phyloP scores from a whole-genome alignment of 257 asterid species.

The Nicotiana sylvestris region DNA sequence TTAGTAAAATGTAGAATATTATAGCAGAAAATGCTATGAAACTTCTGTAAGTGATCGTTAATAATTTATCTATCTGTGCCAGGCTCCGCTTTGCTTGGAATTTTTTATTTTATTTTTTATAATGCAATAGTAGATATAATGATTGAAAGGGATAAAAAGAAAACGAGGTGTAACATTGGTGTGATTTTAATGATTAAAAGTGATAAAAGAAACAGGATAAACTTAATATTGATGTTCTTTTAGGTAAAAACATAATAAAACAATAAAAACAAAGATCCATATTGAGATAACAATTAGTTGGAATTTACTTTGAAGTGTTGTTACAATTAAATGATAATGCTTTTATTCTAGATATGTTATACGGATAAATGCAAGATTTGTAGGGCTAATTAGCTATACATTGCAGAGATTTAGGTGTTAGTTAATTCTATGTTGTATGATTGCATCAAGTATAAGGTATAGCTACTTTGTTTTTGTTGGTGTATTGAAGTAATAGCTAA shows the following conservation, averaged over 20 bases:
- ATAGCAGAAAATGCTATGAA: slow-evolving; percentile 28
- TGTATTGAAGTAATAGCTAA: too few species aligned
- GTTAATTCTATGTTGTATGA: too few species aligned
- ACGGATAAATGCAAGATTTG: too few species aligned
- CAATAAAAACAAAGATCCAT: background rate
- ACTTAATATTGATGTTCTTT: background rate
- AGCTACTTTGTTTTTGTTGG: too few species aligned
- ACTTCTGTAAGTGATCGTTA: slow-evolving; percentile 18
- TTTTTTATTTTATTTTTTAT: background rate
- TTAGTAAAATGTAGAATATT: background rate
- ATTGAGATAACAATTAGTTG: background rate
- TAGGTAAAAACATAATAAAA: background rate
- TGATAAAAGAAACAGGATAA: background rate
- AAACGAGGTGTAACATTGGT: background rate
- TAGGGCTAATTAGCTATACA: too few species aligned
- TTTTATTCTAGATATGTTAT: too few species aligned
- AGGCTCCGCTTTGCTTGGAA: background rate
- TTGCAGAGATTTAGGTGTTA: too few species aligned
- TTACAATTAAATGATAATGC: too few species aligned
- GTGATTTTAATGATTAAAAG: background rate
- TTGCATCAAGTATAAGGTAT: too few species aligned
- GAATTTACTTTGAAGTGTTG: background rate
- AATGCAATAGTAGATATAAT: background rate
- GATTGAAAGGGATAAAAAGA: background rate
- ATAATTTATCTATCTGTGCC: background rate